Base-by-base conservation (phyloP, 2,329 filamentous ascomycete genomes). In the Nothophaeocryptopus gaeumannii region DNA sequence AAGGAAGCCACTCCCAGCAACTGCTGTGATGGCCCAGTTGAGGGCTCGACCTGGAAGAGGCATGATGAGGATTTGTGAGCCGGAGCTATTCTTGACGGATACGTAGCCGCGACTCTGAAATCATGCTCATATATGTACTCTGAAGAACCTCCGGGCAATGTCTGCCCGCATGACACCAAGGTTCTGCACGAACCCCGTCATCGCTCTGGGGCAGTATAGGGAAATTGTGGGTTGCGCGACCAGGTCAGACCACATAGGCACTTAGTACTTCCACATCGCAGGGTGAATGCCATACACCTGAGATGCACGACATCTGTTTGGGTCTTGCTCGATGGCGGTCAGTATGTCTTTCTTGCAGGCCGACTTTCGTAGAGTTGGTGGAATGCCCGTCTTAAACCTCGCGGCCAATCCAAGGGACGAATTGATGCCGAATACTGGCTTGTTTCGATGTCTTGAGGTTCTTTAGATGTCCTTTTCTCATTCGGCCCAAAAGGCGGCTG, bases 21-120 rank as follows among this genome's bases (percentile, higher is more conserved):
- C 53, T 30, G 53, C 53, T 34, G 53, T 53, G 32, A 56, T 56
- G 45, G 47, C 39, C 53, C 50, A 53, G 11, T 53, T 49, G 42
- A 56, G 53, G 14, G 44, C 38, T 38, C 53, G 39, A 8, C 53
- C 53, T 29, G 49, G 50, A 29, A 54, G 26, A 35, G 47, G 46
- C 47, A 58, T 54, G n/a, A 15, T 31, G 42, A 4, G 4, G 20
- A 4, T 7, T 26, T 4, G 20, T 7, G 20, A 4, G 7, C 20
- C 7, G 20, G 20, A 4, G 7, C 20, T 26, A 3, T 7, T 26
- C 3, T 26, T 7, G 7, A 26, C 20, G 20, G 7, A 26, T 7
- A 26, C 3, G 20, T 26, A 26, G 4, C 20, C 20, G 7, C 20
- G 20, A n/a, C 20, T 7, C 3, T 26, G 20, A 7, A 7, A 26